Conservation (phyloP, 768 basidiomycete species). For the Myochromella boudieri region DNA sequence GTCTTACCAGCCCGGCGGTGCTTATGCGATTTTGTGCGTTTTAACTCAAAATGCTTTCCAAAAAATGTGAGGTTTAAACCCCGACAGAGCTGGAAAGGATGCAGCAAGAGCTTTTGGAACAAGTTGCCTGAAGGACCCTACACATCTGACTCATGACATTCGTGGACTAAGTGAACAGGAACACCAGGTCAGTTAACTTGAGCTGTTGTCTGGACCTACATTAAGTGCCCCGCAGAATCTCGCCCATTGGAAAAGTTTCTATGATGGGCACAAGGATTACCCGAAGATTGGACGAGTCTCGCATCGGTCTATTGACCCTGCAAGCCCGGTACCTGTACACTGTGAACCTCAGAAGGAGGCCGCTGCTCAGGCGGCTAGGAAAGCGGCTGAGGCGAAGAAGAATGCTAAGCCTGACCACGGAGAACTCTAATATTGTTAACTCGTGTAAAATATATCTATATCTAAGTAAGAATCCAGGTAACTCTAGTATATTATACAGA, state of each 20-base stretch:
- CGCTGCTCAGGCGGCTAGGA: slow-evolving; percentile 30
- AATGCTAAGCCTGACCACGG: slow-evolving; percentile 27
- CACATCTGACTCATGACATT: slow-evolving; percentile 88
- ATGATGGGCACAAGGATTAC: slow-evolving; percentile 79
- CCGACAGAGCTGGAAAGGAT: slow-evolving; percentile 71
- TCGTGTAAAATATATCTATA: slow-evolving; percentile 14
- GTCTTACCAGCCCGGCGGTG: slow-evolving; percentile 87
- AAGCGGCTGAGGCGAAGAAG: slow-evolving; percentile 21
- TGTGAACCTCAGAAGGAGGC: slow-evolving; percentile 65
- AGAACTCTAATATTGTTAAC: slow-evolving; percentile 32
- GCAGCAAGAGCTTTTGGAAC: slow-evolving; percentile 93
- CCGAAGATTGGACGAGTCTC: slow-evolving; percentile 71
- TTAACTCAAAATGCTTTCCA: slow-evolving; percentile 11
- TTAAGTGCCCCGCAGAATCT: slow-evolving; percentile 51
- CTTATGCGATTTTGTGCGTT: slow-evolving; percentile 71
- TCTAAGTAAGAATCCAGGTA: neutral
- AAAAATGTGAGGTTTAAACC: slow-evolving; percentile 17
- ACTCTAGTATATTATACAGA: neutral
- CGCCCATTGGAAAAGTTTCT: slow-evolving; percentile 90
- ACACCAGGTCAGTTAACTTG: slow-evolving; percentile 50
- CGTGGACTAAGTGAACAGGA: slow-evolving; percentile 78
- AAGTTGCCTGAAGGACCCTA: slow-evolving; percentile 90
- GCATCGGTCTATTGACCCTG: slow-evolving; percentile 76
- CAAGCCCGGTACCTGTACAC: slow-evolving; percentile 69
- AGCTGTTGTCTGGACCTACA: neutral